Evolutionary conservation across 73 alveolate genomes (phyloP).

Genomic region (Paramecium caudatum): DNA sequence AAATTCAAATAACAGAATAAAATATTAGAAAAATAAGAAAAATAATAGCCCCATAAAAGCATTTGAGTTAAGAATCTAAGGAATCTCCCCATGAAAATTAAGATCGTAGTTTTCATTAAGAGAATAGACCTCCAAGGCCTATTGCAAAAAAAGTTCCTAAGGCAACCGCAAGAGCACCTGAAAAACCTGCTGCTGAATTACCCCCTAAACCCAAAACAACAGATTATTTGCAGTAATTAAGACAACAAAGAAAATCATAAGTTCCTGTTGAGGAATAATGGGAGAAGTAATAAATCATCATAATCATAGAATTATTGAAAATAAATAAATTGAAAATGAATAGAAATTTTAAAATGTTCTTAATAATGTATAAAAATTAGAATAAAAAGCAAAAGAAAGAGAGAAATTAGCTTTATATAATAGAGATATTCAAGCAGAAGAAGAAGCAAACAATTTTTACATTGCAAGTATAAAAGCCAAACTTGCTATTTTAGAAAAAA

Average conservation of each 20-base stretch:
- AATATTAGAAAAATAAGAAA: neutral
- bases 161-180: neutral
- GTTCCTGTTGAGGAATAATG: slow-evolving; percentile 24
- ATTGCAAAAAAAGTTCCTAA: neutral
- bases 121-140: slow-evolving; percentile 58
- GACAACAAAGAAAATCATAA: neutral
- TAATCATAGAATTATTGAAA: slow-evolving; percentile 36
- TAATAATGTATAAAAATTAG: slow-evolving; percentile 62
- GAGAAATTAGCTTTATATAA: slow-evolving; percentile 58
- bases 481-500: slow-evolving; percentile 51
- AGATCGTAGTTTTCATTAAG: slow-evolving; percentile 25
- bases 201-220: slow-evolving; percentile 69
- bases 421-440: slow-evolving; percentile 66
- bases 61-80: slow-evolving; percentile 49
- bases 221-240: slow-evolving; percentile 25
- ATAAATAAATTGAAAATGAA: slow-evolving; percentile 16
- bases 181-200: neutral
- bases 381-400: slow-evolving; percentile 72
- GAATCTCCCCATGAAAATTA: slow-evolving; percentile 12
- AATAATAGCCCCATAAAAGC: neutral
- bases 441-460: slow-evolving; percentile 74
- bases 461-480: slow-evolving; percentile 75
- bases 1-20: neutral
- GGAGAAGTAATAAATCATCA: slow-evolving; percentile 12
- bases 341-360: slow-evolving; percentile 56